Evolutionary conservation across 2,329 filamentous ascomycete species (phyloP).

Genomic region (Lojkania enalia): DNA sequence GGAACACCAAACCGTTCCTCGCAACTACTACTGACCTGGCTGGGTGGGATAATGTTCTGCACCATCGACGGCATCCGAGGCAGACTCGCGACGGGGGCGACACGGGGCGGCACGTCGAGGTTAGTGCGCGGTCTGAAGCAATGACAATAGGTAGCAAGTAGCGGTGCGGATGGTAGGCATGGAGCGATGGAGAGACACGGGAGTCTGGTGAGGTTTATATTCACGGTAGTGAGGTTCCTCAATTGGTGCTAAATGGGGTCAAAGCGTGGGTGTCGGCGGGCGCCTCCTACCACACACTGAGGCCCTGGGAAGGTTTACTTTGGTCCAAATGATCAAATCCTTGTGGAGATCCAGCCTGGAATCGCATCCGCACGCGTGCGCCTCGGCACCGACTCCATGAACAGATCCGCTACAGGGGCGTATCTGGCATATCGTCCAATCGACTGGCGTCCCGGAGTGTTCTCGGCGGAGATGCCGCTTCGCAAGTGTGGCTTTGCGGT

Average conservation of each 20-base stretch:
- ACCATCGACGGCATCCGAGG: slow-evolving; percentile 1
- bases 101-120: background rate
- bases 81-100: background rate
- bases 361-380: slow-evolving; percentile 31
- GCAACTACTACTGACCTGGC: slow-evolving; percentile 22
- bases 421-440: too few species aligned
- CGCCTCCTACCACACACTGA: slow-evolving; percentile 37
- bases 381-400: slow-evolving; percentile 25
- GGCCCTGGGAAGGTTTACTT: slow-evolving; percentile 23
- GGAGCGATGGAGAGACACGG: slow-evolving; percentile 16
- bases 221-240: slow-evolving; percentile 16
- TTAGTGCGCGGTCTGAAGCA: background rate
- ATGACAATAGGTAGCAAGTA: slow-evolving; percentile 2
- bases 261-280: slow-evolving; percentile 32
- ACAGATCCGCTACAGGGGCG: slow-evolving; percentile 22
- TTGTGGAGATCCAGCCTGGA: slow-evolving; percentile 32
- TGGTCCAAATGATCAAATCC: slow-evolving; percentile 34
- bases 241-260: slow-evolving; percentile 7
- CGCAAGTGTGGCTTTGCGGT: slow-evolving; percentile 26
- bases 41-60: slow-evolving; percentile 4
- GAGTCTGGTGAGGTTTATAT: slow-evolving; percentile 33
- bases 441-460: too few species aligned
- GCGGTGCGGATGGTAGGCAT: slow-evolving; percentile 4
- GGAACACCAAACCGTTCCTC: slow-evolving; percentile 23
- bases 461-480: slow-evolving; percentile 18